Conservation (phyloP, 805 yeast species). For the Hanseniaspora vineae region DNA sequence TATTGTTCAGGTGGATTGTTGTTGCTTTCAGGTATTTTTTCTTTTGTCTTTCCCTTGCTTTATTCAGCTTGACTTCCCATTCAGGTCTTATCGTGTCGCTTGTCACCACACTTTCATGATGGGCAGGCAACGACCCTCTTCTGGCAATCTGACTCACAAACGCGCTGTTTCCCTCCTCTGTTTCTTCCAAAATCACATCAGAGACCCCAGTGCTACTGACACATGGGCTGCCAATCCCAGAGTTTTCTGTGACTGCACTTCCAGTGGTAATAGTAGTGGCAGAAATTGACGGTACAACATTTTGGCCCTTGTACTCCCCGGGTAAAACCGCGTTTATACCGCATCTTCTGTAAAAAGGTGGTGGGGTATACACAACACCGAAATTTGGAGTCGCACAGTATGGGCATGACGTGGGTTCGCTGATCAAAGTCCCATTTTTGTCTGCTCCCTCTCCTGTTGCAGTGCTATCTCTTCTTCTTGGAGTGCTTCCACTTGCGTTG, state of each 20-base stretch:
- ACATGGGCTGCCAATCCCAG: no score
- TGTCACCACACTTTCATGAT: conserved; percentile 58
- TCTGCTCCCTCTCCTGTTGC: background rate
- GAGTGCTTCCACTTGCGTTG: no score
- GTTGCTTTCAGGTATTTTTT: conserved; percentile 88
- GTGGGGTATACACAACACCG: conserved; percentile 73
- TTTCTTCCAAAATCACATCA: conserved; percentile 6
- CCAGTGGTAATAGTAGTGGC: conserved; percentile 1
- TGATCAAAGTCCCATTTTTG: conserved; percentile 53
- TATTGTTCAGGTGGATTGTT: conserved; percentile 81
- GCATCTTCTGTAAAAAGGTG: conserved; percentile 45
- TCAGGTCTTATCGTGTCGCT: conserved; percentile 83
- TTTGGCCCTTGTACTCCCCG: background rate
- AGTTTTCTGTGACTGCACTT: background rate
- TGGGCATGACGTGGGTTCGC: conserved; percentile 87
- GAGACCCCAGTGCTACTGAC: background rate
- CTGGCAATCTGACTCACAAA: conserved; percentile 12
- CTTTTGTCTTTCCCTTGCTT: conserved; percentile 67
- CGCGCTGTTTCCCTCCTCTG: conserved; percentile 1
- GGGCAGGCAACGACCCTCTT: conserved; percentile 49
- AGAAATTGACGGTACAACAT: background rate
- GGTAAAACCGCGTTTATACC: conserved; percentile 35
- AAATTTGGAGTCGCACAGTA: conserved; percentile 82
- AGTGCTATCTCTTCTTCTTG: background rate
- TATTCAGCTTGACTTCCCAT: conserved; percentile 67